These are phyloP conservation scores for Neurospora africana DNA, from an alignment of 495 filamentous ascomycete genomes.

Conservation along the genomic window DNA sequence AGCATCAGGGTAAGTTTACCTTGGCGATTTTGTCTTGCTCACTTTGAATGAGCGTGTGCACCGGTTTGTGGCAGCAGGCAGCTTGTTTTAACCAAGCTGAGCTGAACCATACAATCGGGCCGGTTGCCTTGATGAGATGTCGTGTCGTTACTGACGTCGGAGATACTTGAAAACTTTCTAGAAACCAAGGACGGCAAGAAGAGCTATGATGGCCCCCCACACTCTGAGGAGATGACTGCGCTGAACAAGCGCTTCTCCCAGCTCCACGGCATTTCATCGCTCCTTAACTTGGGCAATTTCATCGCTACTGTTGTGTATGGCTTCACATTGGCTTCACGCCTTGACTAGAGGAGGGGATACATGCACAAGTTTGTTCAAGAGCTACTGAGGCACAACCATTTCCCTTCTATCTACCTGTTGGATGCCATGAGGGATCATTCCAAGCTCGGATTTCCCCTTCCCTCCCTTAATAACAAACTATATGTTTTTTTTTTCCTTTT, in stretches of 20 bases:
- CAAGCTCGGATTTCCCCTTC: neutral
- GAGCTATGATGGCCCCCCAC: constrained; percentile 60
- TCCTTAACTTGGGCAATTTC: constrained; percentile 63
- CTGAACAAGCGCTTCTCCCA: constrained; percentile 72
- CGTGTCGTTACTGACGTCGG: neutral
- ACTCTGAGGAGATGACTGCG: constrained; percentile 68
- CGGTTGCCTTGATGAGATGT: no score
- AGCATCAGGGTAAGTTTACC: constrained; percentile 53
- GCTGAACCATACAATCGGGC: neutral
- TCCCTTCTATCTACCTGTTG: neutral
- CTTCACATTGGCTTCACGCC: constrained; percentile 48
- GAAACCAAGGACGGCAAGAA: constrained; percentile 64
- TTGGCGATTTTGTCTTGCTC: neutral
- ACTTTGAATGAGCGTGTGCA: neutral
- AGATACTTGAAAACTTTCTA: constrained; percentile 9
- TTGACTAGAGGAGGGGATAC: constrained; percentile 21
- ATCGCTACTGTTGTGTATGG: constrained; percentile 65
- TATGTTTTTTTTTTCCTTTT: neutral
- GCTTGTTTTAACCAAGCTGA: neutral
- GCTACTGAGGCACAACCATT: neutral
- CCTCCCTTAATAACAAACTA: neutral
- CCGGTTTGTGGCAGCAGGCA: neutral
- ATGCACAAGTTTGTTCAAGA: neutral
- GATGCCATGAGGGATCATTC: neutral
- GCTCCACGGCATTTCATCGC: constrained; percentile 66